phyloP scores from a whole-genome alignment of 2,329 filamentous ascomycete genomes.

The Orbilia javanica region DNA sequence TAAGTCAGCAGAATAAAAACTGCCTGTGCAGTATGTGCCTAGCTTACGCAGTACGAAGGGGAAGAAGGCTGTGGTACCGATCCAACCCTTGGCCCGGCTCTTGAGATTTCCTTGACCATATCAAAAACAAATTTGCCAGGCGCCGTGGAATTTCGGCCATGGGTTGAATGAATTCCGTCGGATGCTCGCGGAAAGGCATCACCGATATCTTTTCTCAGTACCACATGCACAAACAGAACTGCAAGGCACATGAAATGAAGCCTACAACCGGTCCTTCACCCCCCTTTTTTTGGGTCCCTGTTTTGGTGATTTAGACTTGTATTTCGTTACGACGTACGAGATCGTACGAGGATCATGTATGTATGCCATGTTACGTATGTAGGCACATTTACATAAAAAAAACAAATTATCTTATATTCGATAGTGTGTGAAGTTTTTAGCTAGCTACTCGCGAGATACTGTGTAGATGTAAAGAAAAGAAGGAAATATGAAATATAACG shows the following conservation, averaged over 20 bases:
- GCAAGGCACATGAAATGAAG: background rate
- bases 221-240: background rate
- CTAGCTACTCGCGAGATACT: slow-evolving; percentile 40
- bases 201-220: background rate
- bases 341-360: background rate
- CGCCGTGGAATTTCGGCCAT: slow-evolving; percentile 11
- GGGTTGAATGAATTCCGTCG: slow-evolving; percentile 12
- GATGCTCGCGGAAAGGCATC: slow-evolving; percentile 18
- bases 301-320: background rate
- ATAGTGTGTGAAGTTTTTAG: slow-evolving; percentile 40
- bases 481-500: slow-evolving; percentile 2
- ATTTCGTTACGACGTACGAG: background rate
- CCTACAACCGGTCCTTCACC: background rate
- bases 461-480: slow-evolving; percentile 17
- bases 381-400: background rate
- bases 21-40: no score
- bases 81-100: background rate
- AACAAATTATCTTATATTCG: slow-evolving; percentile 50
- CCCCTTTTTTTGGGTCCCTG: background rate
- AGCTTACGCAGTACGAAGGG: no score
- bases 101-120: background rate
- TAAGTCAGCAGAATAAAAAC: no score
- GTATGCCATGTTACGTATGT: background rate
- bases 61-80: background rate
- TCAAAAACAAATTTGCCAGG: slow-evolving; percentile 10